phyloP scores from a whole-genome alignment of 768 basidiomycete genomes.

The Amanita rubescens region DNA sequence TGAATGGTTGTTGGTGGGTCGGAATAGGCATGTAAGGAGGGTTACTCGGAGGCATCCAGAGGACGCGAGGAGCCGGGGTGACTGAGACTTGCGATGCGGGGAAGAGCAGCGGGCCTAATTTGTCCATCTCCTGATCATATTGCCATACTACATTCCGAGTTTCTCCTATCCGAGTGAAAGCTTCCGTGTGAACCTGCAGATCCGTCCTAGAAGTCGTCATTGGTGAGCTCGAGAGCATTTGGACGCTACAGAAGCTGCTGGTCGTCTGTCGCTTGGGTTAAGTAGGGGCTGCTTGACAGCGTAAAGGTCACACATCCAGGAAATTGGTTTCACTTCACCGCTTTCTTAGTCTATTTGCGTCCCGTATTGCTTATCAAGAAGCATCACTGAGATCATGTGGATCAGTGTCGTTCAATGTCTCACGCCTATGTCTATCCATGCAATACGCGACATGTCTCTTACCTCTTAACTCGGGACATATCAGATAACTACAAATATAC shows the following conservation, averaged over 20 bases:
- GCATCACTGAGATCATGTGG: too few species aligned
- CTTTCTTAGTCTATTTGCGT: not conserved
- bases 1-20: not conserved
- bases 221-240: not conserved
- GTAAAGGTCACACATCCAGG: not conserved
- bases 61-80: not conserved
- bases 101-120: not conserved
- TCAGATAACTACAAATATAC: too few species aligned
- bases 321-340: not conserved
- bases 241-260: not conserved
- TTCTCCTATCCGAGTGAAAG: constrained; percentile 2
- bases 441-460: not conserved
- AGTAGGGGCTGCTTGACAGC: not conserved
- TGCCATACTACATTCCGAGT: not conserved
- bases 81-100: not conserved
- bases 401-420: not conserved
- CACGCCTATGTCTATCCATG: not conserved
- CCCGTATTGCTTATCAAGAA: not conserved
- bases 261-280: not conserved
- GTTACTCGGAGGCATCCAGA: not conserved
- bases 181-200: not conserved
- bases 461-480: too few species aligned
- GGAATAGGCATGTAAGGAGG: not conserved
- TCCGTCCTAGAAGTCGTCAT: not conserved
- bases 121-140: constrained; percentile 1